Evolutionary conservation across 495 filamentous ascomycete species (phyloP).

Genomic region (Penicillium lagena): DNA sequence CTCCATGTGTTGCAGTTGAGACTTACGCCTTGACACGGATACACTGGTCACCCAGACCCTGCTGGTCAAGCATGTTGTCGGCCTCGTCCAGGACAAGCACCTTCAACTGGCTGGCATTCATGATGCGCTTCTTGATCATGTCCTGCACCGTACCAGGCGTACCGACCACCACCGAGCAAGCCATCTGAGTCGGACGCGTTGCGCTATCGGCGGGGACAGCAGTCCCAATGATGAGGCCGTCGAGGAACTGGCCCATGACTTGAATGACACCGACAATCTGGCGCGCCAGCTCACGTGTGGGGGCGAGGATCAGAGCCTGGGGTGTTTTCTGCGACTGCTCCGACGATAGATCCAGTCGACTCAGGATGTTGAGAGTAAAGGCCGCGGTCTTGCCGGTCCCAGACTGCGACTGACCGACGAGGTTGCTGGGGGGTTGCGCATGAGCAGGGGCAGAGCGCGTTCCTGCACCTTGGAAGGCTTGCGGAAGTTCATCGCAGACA

Average conservation of each 20-base stretch:
- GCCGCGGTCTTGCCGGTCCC: constrained; percentile 98
- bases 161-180: constrained; percentile 76
- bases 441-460: constrained; percentile 79
- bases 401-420: constrained; percentile 97
- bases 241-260: constrained; percentile 75
- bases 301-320: constrained; percentile 85
- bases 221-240: constrained; percentile 61
- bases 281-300: constrained; percentile 88
- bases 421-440: constrained; percentile 79
- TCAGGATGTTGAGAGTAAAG: constrained; percentile 86
- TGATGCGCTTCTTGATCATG: constrained; percentile 63
- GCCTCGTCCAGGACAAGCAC: constrained; percentile 88
- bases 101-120: constrained; percentile 59
- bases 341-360: constrained; percentile 65
- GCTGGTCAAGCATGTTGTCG: constrained; percentile 93
- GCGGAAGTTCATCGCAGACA: constrained; percentile 78
- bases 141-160: constrained; percentile 93
- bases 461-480: constrained; percentile 98
- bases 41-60: constrained; percentile 93
- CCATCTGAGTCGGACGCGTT: constrained; percentile 52
- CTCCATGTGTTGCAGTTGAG: not conserved
- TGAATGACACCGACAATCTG: constrained; percentile 84
- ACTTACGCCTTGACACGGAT: constrained; percentile 77
- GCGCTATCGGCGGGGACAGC: constrained; percentile 72
- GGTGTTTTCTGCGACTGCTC: constrained; percentile 48